Conservation (phyloP, 2,329 filamentous ascomycete genomes). For the Fusarium setosum region DNA sequence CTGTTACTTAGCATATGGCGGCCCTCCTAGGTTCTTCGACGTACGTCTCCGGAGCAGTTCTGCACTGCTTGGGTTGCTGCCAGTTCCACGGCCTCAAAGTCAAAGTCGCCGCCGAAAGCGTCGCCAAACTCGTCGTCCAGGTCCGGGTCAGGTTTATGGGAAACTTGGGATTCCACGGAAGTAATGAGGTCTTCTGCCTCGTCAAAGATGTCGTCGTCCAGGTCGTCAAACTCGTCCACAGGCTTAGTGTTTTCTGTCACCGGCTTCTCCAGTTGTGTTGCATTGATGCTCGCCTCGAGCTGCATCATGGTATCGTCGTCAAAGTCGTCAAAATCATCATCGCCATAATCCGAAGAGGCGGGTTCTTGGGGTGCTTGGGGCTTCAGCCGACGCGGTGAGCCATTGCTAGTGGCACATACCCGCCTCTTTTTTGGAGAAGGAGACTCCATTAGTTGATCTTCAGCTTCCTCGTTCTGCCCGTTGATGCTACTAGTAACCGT, state of each 20-base stretch:
- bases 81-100: slow-evolving; percentile 81
- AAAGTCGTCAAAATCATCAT: slow-evolving; percentile 68
- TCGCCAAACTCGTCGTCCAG: slow-evolving; percentile 51
- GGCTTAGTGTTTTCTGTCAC: neutral
- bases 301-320: slow-evolving; percentile 70
- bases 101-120: slow-evolving; percentile 75
- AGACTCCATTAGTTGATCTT: slow-evolving; percentile 49
- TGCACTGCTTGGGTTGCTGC: slow-evolving; percentile 75
- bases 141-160: slow-evolving; percentile 14
- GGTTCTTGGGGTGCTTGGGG: slow-evolving; percentile 18
- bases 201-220: slow-evolving; percentile 71
- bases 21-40: slow-evolving; percentile 44
- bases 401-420: slow-evolving; percentile 31
- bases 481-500: slow-evolving; percentile 69
- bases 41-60: slow-evolving; percentile 51
- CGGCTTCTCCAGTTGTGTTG: slow-evolving; percentile 40
- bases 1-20: slow-evolving; percentile 69
- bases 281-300: slow-evolving; percentile 58
- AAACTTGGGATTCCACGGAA: slow-evolving; percentile 31
- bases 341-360: slow-evolving; percentile 62
- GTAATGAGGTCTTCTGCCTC: slow-evolving; percentile 52
- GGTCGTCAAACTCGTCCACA: slow-evolving; percentile 72
- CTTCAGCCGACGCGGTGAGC: slow-evolving; percentile 38
- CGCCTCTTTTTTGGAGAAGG: slow-evolving; percentile 58
- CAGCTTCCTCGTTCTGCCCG: slow-evolving; percentile 49